Evolutionary conservation across 2,329 filamentous ascomycete species (phyloP).

Genomic region (Colletotrichum sp.): DNA sequence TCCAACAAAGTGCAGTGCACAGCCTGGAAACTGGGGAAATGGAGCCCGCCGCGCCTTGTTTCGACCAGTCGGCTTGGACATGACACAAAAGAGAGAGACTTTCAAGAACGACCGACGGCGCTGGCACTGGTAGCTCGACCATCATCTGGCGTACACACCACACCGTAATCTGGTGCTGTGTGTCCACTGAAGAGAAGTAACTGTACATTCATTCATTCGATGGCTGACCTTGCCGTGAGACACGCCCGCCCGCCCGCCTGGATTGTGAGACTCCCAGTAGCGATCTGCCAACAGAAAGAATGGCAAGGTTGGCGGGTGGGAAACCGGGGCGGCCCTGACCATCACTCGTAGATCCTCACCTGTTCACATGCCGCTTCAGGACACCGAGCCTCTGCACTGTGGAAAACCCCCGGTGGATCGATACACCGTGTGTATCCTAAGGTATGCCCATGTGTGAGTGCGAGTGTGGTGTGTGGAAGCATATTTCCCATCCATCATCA

Average conservation of each 20-base stretch:
- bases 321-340: not conserved
- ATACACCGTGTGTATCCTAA: not conserved
- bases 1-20: conserved; percentile 12
- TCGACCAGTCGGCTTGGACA: not conserved
- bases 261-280: not conserved
- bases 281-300: not conserved
- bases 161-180: not conserved
- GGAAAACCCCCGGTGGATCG: not conserved
- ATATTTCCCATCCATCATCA: not conserved
- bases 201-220: not conserved
- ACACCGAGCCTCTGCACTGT: not conserved
- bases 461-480: not conserved
- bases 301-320: not conserved
- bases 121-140: not conserved
- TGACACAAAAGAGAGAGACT: not conserved
- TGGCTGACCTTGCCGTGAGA: not conserved
- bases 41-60: not conserved
- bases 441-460: not conserved
- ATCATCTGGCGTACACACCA: not conserved
- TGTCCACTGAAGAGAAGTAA: not conserved
- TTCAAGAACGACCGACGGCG: not conserved
- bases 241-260: not conserved
- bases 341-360: conserved; percentile 4
- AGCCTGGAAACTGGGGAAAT: conserved; percentile 18
- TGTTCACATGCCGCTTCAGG: not conserved